Base-by-base conservation (phyloP, 2,329 filamentous ascomycete species). In the Elsinoe ampelina region DNA sequence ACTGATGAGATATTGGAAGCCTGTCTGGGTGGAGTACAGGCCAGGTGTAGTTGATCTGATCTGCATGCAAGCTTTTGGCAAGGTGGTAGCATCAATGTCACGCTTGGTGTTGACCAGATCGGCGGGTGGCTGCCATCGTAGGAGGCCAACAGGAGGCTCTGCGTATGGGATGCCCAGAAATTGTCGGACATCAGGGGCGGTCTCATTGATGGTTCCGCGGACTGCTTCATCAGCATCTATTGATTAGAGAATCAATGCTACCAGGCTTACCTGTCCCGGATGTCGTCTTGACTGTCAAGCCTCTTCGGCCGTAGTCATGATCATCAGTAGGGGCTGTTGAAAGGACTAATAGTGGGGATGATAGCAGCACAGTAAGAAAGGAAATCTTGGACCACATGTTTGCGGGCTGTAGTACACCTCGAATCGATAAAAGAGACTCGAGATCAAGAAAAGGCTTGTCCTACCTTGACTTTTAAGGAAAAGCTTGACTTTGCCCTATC, bases 101-200 rank as follows among this genome's bases (percentile, higher is more conserved):
- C 10, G 20, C 3, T n/a, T 8, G 8, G 19, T 45, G 19, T 45
- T 26, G 3, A 45, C 41, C 19, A 45, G 10, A 8, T 45, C 41
- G 20, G 41, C 43, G 13, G 63, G 63, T 17, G 63, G 57, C n/a
- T 55, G 59, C 58, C 61, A 65, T 13, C 64, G 59, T 11, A 63
- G 55, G 39, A 57, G 45, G 20, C 62, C 64, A 17, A 62, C 45
- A n/a, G 64, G 64, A 5, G 63, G 63, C 22, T 60, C 56, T 17
- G 62, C 64, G 47, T 61, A 65, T 15, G 63, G 63, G 10, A 66
- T 60, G 13, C 64, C 62, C n/a, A 64, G 58, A 51, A 63, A 66
- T 32, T 64, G 62, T 26, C 58, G 47, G 19, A 62, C 60, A 20
- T 58, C 50, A 3, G 58, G 61, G 11, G 42, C 43, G 1, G 45